Evolutionary conservation across 371 early-diverging fungal genomes (phyloP).

Genomic region (Amoeboradix gromovi): DNA sequence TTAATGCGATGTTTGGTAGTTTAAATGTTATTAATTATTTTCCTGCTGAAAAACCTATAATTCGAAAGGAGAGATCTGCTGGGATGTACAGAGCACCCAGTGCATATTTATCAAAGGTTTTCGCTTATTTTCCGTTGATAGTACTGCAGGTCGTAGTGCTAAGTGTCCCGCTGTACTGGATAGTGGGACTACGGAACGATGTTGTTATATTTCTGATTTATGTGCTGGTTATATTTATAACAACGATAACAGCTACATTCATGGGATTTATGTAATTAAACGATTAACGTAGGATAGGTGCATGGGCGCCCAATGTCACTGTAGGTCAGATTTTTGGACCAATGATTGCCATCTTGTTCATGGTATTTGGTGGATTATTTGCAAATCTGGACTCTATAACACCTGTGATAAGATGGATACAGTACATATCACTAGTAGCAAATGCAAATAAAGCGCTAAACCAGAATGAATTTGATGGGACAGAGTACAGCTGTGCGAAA

Average conservation of each 20-base stretch:
- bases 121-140: constrained; percentile 10
- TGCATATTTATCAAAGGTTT: constrained; percentile 18
- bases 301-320: constrained; percentile 9
- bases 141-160: constrained; percentile 5
- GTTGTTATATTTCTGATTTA: neutral
- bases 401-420: constrained; percentile 14
- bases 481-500: neutral
- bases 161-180: constrained; percentile 12
- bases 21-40: constrained; percentile 12
- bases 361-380: constrained; percentile 15
- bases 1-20: constrained; percentile 11
- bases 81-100: constrained; percentile 15
- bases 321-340: constrained; percentile 16
- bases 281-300: too few relatives aligned
- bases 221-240: too few relatives aligned
- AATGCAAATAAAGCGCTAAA: constrained; percentile 7
- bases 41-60: constrained; percentile 13
- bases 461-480: neutral
- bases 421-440: constrained; percentile 22
- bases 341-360: constrained; percentile 13
- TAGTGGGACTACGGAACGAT: constrained; percentile 10
- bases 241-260: too few relatives aligned
- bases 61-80: constrained; percentile 18
- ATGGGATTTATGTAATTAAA: too few relatives aligned
- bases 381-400: constrained; percentile 2